These are phyloP conservation scores for Candolleomyces aberdarensis DNA, from an alignment of 768 basidiomycete species.

Conservation along the genomic window DNA sequence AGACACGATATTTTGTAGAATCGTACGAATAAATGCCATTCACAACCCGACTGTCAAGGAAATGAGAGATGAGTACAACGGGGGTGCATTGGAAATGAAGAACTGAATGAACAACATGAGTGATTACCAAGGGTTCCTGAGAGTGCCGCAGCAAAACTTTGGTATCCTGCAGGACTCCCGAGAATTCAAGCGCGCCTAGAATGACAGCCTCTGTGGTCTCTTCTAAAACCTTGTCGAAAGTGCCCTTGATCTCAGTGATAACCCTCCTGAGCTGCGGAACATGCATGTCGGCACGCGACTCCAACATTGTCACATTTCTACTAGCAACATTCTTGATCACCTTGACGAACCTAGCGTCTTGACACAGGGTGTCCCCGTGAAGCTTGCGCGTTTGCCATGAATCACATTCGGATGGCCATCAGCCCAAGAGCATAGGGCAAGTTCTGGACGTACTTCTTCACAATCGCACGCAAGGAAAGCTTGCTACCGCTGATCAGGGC, in stretches of 20 bases:
- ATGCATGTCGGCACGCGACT: conserved; percentile 72
- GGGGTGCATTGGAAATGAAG: not conserved
- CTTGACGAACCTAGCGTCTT: conserved; percentile 96
- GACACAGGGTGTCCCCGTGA: conserved; percentile 89
- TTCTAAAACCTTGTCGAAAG: conserved; percentile 93
- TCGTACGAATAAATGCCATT: conserved; percentile 81
- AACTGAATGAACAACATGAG: conserved; percentile 46
- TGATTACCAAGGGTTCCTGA: conserved; percentile 86
- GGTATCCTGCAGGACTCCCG: conserved; percentile 90
- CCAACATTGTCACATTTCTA: conserved; percentile 74
- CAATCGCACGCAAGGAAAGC: conserved; percentile 79
- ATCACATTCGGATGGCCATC: not conserved
- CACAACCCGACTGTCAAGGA: conserved; percentile 62
- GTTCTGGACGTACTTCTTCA: conserved; percentile 75
- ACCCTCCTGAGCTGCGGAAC: conserved; percentile 76
- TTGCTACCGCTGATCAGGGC: conserved; percentile 90
- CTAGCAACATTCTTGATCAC: conserved; percentile 91
- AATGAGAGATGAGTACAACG: conserved; percentile 17
- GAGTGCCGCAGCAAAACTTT: conserved; percentile 89
- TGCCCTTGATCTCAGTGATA: conserved; percentile 88
- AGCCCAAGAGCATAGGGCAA: conserved; percentile 2
- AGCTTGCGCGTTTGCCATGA: conserved; percentile 90
- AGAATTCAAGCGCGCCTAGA: conserved; percentile 81
- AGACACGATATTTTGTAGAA: conserved; percentile 72
- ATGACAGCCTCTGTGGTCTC: conserved; percentile 84